phyloP scores from a whole-genome alignment of 257 asterid species.

The Phtheirospermum japonicum region DNA sequence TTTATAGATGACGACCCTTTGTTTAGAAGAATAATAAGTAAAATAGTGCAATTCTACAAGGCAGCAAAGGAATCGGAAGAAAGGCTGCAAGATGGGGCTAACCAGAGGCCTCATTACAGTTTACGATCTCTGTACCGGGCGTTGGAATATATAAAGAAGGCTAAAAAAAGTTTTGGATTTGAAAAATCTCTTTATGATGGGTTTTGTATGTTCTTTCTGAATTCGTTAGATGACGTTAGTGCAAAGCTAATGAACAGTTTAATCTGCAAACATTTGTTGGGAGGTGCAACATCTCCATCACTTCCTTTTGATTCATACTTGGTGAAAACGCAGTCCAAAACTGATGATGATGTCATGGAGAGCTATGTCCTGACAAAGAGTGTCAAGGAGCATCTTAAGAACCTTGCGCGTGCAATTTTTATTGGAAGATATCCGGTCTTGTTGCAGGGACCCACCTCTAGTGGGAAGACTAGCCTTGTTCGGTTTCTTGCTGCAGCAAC shows the following conservation, averaged over 20 bases:
- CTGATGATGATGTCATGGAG: constrained; percentile 37
- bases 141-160: constrained; percentile 61
- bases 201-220: constrained; percentile 80
- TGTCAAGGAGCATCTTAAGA: constrained; percentile 66
- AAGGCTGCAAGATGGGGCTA: constrained; percentile 96
- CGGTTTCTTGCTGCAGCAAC: constrained; percentile 73
- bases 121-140: constrained; percentile 92
- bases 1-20: constrained; percentile 52
- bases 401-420: constrained; percentile 77
- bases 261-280: constrained; percentile 53
- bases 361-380: constrained; percentile 69
- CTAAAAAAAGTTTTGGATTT: constrained; percentile 47
- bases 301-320: constrained; percentile 51
- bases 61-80: constrained; percentile 78
- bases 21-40: constrained; percentile 30
- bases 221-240: constrained; percentile 67
- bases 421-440: constrained; percentile 81
- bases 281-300: constrained; percentile 40
- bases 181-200: constrained; percentile 82
- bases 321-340: constrained; percentile 21
- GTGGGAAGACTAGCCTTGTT: constrained; percentile 98
- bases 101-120: constrained; percentile 96
- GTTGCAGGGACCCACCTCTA: constrained; percentile 97
- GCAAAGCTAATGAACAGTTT: constrained; percentile 59
- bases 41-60: constrained; percentile 69